Evolutionary conservation across 1,284 basidiomycete species (phyloP), one percentile per base, ranked within the genome.

Genomic region (Wallemia ichthyophaga): DNA sequence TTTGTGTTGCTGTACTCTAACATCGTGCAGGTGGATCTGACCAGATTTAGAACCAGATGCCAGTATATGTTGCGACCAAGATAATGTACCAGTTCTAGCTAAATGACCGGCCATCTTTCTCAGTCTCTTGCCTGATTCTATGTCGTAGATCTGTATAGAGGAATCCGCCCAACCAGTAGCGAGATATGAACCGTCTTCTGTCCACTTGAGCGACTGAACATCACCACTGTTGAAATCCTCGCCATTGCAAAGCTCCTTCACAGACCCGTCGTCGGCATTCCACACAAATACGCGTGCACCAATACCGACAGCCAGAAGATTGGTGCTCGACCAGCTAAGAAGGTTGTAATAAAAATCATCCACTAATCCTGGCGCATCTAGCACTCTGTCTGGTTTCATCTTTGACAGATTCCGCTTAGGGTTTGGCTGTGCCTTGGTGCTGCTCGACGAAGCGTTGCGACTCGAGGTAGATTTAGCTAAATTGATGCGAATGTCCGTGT

Each of bases 301-400:
- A 1, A 95, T 76, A 0, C 84, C 89, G 61, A 95, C 88, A 0
- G 84, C 87, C 2, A 96, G 78, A 28, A 82, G 73, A 70, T 98
- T 96, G 61, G 78, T 78, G 27, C 75, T 75, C 32, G 83, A 84
- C 92, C 92, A 99, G 54, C 82, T 78, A 60, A 96, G 71, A 31
- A 98, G 74, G 69, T 98, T 98, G 65, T 95, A 79, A 69, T 99
- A 98, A 70, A 94, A 98, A 70, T 99, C 94, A 64, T 96, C 88
- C 48, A 84, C 77, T 73, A 95, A 83, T 1, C 85, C 87, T 0
- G 91, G 89, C 0, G 94, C 94, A 66, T 98, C 94, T 13, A 99
- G 75, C 1, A 95, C 87, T 25, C 87, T 78, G 65, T 94, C 86
- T 0, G 83, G 88, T 62, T 79, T 81, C 0, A 80, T 3, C n/a